Percentiles rank a stretch among this genome's conserved stretches.
These are phyloP conservation scores for Hyphopichia wangnamkhiaoensis DNA, from an alignment of 1,139 yeast genomes.

Conservation along the genomic window DNA sequence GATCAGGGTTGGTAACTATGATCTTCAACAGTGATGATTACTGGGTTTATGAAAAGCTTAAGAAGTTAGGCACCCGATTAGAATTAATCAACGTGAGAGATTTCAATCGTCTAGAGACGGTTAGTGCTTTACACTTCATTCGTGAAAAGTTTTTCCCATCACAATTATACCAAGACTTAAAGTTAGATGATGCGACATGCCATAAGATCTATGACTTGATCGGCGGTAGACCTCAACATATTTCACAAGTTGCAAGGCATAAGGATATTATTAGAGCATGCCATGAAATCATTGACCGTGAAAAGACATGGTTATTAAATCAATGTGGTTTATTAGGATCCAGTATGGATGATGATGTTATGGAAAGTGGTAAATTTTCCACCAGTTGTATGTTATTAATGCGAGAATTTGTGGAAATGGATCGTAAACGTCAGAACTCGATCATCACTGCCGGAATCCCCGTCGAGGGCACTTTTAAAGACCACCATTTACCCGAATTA, in stretches of 20 bases:
- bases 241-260: slow-evolving; percentile 72
- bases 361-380: slow-evolving; percentile 81
- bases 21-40: slow-evolving; percentile 82
- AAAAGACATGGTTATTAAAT: slow-evolving; percentile 82
- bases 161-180: slow-evolving; percentile 33
- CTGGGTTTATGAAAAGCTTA: slow-evolving; percentile 81
- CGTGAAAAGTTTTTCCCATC: slow-evolving; percentile 47
- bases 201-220: slow-evolving; percentile 64
- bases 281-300: slow-evolving; percentile 71
- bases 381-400: slow-evolving; percentile 75
- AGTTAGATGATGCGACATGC: slow-evolving; percentile 41
- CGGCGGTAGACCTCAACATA: slow-evolving; percentile 86
- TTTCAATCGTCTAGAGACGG: slow-evolving; percentile 56
- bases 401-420: slow-evolving; percentile 73
- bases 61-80: slow-evolving; percentile 69
- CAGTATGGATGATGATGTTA: slow-evolving; percentile 86
- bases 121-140: slow-evolving; percentile 55
- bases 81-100: slow-evolving; percentile 75
- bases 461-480: slow-evolving; percentile 10
- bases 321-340: slow-evolving; percentile 78
- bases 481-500: slow-evolving; percentile 66
- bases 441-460: slow-evolving; percentile 24
- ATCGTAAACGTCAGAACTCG: slow-evolving; percentile 38
- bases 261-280: slow-evolving; percentile 62
- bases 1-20: slow-evolving; percentile 74